Conservation (phyloP, 768 basidiomycete genomes). For the Boletus eberwhitei region DNA sequence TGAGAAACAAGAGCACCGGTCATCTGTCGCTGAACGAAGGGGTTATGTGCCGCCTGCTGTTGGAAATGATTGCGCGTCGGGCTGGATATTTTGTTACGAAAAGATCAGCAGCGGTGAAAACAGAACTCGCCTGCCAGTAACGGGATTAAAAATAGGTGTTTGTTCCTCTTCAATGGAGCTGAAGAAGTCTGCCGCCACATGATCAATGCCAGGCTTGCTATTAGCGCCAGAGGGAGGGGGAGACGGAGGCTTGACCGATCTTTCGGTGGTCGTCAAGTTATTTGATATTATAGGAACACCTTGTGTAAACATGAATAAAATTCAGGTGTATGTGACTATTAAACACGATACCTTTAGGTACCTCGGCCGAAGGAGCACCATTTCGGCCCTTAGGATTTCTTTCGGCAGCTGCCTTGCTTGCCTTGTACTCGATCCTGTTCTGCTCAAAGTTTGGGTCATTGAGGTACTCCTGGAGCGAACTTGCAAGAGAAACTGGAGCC, state of each 20-base stretch:
- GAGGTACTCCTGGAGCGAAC: conserved; percentile 91
- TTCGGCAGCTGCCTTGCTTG: conserved; percentile 69
- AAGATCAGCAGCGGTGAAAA: neutral
- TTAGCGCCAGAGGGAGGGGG: conserved; percentile 21
- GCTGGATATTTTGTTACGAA: conserved; percentile 33
- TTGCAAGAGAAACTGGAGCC: conserved; percentile 95
- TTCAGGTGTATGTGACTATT: neutral
- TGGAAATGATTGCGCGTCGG: conserved; percentile 50
- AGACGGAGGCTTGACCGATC: conserved; percentile 25
- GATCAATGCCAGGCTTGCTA: conserved; percentile 37
- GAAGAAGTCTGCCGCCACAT: conserved; percentile 81
- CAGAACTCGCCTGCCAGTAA: conserved; percentile 45
- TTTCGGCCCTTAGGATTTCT: conserved; percentile 18
- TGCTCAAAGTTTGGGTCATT: conserved; percentile 96
- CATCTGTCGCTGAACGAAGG: conserved; percentile 66
- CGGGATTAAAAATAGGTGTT: conserved; percentile 65
- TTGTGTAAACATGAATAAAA: conserved; percentile 7
- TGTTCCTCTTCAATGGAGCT: conserved; percentile 80
- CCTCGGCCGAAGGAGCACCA: conserved; percentile 6
- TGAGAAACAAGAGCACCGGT: conserved; percentile 43
- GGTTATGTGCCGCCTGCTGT: conserved; percentile 65
- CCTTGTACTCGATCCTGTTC: conserved; percentile 88
- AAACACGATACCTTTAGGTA: conserved; percentile 16
- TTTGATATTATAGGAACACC: conserved; percentile 19
- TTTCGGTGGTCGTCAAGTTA: conserved; percentile 16